Conservation (phyloP, 257 asterid species). For the Dorcoceras hygrometricum region DNA sequence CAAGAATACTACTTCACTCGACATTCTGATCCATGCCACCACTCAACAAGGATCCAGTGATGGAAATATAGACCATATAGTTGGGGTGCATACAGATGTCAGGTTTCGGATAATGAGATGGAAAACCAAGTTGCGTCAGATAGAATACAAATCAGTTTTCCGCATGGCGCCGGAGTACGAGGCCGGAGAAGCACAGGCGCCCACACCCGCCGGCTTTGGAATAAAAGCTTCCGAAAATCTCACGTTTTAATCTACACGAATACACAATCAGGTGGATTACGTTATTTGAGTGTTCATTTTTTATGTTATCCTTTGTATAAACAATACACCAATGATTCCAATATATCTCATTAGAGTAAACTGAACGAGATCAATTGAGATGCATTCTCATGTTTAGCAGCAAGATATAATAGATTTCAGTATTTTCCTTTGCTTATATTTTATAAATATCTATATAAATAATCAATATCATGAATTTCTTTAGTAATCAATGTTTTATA, state of each 20-base stretch:
- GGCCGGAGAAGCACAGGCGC: neutral
- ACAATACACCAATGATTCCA: too few species aligned
- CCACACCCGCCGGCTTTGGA: neutral
- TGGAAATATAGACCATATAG: conserved; percentile 8
- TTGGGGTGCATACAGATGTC: conserved; percentile 39
- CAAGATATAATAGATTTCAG: too few species aligned
- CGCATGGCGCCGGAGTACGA: neutral
- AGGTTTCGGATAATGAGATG: conserved; percentile 44
- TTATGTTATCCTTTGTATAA: too few species aligned
- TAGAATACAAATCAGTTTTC: conserved; percentile 28
- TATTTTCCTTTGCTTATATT: too few species aligned
- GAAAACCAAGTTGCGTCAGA: conserved; percentile 44
- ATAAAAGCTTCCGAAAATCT: neutral
- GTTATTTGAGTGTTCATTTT: too few species aligned
- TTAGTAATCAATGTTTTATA: too few species aligned
- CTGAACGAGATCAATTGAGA: too few species aligned
- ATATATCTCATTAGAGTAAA: too few species aligned
- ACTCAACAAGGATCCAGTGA: conserved; percentile 21
- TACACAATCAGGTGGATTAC: too few species aligned
- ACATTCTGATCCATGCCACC: conserved; percentile 20
- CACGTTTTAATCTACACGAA: neutral
- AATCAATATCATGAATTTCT: too few species aligned
- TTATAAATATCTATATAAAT: too few species aligned
- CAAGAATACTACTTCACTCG: conserved; percentile 28
- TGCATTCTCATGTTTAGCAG: too few species aligned